Conservation (phyloP, 169 alveolate species). For the Cryptosporidium parvum region DNA sequence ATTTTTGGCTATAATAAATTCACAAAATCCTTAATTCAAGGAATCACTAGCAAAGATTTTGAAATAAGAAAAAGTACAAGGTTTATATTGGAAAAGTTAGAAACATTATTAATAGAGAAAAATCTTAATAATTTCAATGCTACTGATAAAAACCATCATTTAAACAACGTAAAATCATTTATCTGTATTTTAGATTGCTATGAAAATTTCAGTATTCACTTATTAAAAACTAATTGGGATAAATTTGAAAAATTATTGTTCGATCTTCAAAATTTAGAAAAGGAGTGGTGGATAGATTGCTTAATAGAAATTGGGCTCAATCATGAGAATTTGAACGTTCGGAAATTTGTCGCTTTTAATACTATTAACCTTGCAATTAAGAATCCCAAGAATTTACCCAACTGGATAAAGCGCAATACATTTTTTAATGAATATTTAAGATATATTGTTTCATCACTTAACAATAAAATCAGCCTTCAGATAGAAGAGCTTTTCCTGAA, state of each 20-base stretch:
- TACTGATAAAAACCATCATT: background rate
- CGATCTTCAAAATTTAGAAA: constrained; percentile 8
- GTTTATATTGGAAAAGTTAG: constrained; percentile 37
- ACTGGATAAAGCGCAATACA: constrained; percentile 25
- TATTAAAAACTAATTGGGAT: constrained; percentile 78
- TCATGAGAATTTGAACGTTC: constrained; percentile 56
- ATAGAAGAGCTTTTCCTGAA: constrained; percentile 53
- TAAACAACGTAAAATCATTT: constrained; percentile 55
- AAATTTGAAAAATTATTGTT: constrained; percentile 56
- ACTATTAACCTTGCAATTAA: constrained; percentile 29
- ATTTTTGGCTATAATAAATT: background rate
- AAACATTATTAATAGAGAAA: background rate
- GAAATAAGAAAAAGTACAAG: constrained; percentile 61
- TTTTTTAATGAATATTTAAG: constrained; percentile 40
- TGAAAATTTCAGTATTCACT: constrained; percentile 79
- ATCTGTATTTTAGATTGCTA: constrained; percentile 76
- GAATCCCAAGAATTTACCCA: background rate
- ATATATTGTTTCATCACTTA: constrained; percentile 41
- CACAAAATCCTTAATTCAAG: background rate
- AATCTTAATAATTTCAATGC: background rate
- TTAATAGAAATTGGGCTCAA: constrained; percentile 49
- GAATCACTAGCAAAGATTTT: constrained; percentile 9
- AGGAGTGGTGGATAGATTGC: constrained; percentile 54
- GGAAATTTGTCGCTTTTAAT: constrained; percentile 45
- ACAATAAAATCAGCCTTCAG: constrained; percentile 43